Evolutionary conservation across 2,329 filamentous ascomycete species (phyloP), one percentile per base, ranked within the genome.

Genomic region (Microdochium trichocladiopsis): DNA sequence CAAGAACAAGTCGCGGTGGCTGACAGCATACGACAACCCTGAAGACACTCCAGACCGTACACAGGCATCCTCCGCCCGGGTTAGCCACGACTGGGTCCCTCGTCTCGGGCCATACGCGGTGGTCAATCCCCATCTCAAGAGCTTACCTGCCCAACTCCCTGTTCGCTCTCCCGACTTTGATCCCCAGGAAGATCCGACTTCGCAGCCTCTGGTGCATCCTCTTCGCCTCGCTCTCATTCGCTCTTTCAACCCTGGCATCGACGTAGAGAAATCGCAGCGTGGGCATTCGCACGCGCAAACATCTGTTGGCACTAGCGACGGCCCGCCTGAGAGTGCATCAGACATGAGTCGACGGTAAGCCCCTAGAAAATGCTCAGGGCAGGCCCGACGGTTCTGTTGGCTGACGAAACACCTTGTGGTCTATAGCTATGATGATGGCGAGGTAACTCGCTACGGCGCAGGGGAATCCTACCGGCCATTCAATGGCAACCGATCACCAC

Each of bases 401-500:
- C 33, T 37, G 33, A 37, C 14, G 14, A 8, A 4, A 16, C 4
- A 16, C 18, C n/a, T n/a, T n/a, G n/a, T n/a, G n/a, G n/a, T n/a
- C n/a, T 21, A 18, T 36, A 82, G 79, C 63, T 83, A 80, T 60
- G 79, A 83, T 57, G 80, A 83, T 57, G 80, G 80, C 47, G 80
- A 83, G 67, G 80, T 83, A 51, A 77, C 81, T 56, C 73, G 80
- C 61, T 83, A 83, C 63, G 80, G 80, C 50, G 80, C 80, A 12
- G 80, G 80, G 53, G 80, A 83, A 66, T 82, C 79, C 36, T 83
- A 81, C 72, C 71, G 80, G 54, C 80, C 80, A 11, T 82, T 78
- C 53, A 80, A 80, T 50, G 67, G 75, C 51, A 70, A 75, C 56
- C 71, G 74, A 52, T 78, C 76, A 25, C 74, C 75, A 9, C 69